A percentile compares a stretch with the other conserved stretches of the same genome.
Evolutionary conservation across 2,329 filamentous ascomycete species (phyloP).

Genomic region (Trichoderma koningii): DNA sequence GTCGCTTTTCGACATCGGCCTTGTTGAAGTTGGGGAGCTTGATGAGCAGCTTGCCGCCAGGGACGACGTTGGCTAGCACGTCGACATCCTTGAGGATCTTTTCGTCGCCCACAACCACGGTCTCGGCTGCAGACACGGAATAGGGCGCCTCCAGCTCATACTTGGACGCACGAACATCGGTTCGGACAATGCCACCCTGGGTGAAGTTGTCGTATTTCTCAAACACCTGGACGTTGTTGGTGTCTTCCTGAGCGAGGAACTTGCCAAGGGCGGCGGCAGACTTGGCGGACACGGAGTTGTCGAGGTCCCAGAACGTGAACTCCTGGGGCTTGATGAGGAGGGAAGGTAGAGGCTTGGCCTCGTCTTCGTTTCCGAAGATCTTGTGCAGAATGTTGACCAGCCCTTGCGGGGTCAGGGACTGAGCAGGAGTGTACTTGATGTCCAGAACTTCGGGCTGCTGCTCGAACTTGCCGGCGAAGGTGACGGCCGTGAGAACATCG

Average conservation of each 20-base stretch:
- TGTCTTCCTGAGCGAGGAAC: conserved; percentile 71
- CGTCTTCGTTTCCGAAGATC: conserved; percentile 57
- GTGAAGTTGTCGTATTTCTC: conserved; percentile 65
- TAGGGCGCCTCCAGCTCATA: conserved; percentile 86
- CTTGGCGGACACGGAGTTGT: conserved; percentile 67
- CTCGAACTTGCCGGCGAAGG: conserved; percentile 71
- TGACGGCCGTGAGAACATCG: conserved; percentile 84
- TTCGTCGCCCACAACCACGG: conserved; percentile 75
- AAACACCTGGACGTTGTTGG: conserved; percentile 61
- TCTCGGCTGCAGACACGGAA: conserved; percentile 74
- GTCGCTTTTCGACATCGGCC: conserved; percentile 85
- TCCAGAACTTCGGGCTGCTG: conserved; percentile 70
- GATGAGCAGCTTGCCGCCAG: conserved; percentile 71
- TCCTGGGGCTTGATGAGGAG: conserved; percentile 66
- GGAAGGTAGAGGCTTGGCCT: conserved; percentile 44
- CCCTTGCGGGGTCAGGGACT: conserved; percentile 57
- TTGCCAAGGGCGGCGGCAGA: conserved; percentile 64
- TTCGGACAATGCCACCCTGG: conserved; percentile 77
- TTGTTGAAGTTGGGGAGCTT: conserved; percentile 79
- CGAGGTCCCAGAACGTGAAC: conserved; percentile 92
- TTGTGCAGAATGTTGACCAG: conserved; percentile 55
- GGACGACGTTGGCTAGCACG: conserved; percentile 68
- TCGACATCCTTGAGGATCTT: conserved; percentile 79
- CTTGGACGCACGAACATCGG: conserved; percentile 80
- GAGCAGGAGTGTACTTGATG: conserved; percentile 81